Evolutionary conservation across 257 asterid genomes (phyloP), one percentile per base, ranked within the genome.

Genomic region (Salvia rosmarinus): DNA sequence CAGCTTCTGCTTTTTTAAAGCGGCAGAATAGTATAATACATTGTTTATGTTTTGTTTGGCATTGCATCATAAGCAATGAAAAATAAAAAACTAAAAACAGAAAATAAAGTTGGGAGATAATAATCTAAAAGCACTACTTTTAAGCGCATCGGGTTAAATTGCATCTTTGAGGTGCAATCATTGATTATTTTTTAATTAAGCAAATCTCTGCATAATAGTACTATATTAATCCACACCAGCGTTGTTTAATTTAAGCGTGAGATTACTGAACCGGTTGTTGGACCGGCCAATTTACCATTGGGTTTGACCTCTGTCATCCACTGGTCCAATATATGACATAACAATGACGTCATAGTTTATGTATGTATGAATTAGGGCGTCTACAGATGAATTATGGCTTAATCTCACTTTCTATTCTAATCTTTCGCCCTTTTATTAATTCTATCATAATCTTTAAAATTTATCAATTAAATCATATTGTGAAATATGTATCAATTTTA

Each of bases 121-220:
- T 81, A 78, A 70, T 16, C 28, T 4, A n/a, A 54, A 69, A 80
- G 79, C 65, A 50, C 49, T 16, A 40, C 72, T 80, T 60, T 83
- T 71, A 67, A 75, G 78, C 73, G 80, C 73, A 81, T 83, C 73
- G 68, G 73, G 95, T 88, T 88, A 85, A 87, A 86, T 77, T 86
- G 84, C 56, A 73, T 84, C 96, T 90, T 88, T 88, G 85, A 61
- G 77, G 74, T 68, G 85, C 89, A 85, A 88, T 90, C 85, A 90
- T 88, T 88, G 82, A 80, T 51, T 80, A 76, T 73, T 65, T 80
- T 72, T 74, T 71, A 13, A 13, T 39, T 49, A 17, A 28, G 46
- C 21, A 9, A 23, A 37, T 52, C 17, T 9, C 1, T 40, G 20
- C 47, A 30, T 20, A 62, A 54, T 17, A n/a, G n/a, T n/a, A n/a